These are phyloP conservation scores for Pezicula neosporulosa DNA, from an alignment of 2,329 filamentous ascomycete genomes.

Conservation along the genomic window DNA sequence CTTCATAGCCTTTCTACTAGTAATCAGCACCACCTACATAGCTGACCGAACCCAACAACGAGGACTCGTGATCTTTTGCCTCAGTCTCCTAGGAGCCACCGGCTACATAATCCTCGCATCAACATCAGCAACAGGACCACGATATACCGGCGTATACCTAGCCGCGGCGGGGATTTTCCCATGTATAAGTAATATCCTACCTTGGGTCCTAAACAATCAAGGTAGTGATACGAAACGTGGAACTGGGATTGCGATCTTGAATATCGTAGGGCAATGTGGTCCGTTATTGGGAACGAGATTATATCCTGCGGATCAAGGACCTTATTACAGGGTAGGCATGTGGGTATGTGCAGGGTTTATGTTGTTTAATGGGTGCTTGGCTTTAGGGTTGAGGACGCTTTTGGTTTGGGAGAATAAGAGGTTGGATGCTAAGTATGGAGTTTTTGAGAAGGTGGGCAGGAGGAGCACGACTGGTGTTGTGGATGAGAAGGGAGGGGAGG, in stretches of 20 bases:
- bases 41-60: conserved; percentile 65
- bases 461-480: conserved; percentile 1
- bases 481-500: neutral
- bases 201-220: conserved; percentile 69
- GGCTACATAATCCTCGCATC: conserved; percentile 66
- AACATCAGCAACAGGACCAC: conserved; percentile 37
- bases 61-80: conserved; percentile 52
- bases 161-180: conserved; percentile 63
- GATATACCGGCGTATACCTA: conserved; percentile 46
- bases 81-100: conserved; percentile 53
- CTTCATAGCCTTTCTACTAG: conserved; percentile 62
- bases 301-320: conserved; percentile 48
- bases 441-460: conserved; percentile 6
- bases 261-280: conserved; percentile 63
- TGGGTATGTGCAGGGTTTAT: conserved; percentile 60
- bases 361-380: conserved; percentile 53
- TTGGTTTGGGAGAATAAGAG: conserved; percentile 58
- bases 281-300: conserved; percentile 61
- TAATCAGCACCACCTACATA: conserved; percentile 56
- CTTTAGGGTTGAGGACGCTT: conserved; percentile 47
- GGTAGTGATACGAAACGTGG: conserved; percentile 66
- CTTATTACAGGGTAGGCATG: conserved; percentile 51
- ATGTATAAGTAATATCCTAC: conserved; percentile 66
- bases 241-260: conserved; percentile 62
- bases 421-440: conserved; percentile 42